Conservation (phyloP, 768 basidiomycete genomes). For the Leccinum subgranulosum region DNA sequence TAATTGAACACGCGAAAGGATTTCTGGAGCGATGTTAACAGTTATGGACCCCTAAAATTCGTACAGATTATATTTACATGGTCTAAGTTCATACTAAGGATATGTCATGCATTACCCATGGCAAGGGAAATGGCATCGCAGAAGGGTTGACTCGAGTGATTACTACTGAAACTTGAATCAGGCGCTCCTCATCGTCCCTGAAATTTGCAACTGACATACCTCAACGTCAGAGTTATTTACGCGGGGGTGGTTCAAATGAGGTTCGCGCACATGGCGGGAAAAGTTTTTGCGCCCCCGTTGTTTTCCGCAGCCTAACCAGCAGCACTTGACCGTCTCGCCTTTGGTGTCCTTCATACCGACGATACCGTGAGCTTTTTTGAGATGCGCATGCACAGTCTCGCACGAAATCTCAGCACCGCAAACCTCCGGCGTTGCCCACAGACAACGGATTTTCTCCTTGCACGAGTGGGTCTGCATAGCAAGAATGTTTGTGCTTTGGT, state of each 20-base stretch:
- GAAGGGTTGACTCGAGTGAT: background rate
- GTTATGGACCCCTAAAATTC: no score
- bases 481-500: background rate
- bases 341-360: background rate
- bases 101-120: background rate
- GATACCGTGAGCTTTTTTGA: background rate
- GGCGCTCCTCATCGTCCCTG: background rate
- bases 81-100: background rate
- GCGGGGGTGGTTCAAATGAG: conserved; percentile 2
- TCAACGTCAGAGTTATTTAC: background rate
- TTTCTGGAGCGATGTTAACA: no score
- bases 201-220: background rate
- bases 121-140: background rate
- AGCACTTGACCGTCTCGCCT: background rate
- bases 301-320: background rate
- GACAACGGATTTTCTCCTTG: background rate
- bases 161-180: background rate
- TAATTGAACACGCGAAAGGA: no score
- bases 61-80: background rate
- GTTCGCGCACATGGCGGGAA: background rate
- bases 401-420: conserved; percentile 1
- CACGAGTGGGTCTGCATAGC: background rate
- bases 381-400: background rate
- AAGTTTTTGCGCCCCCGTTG: background rate
- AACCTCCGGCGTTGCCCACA: background rate